Percentiles rank a stretch among this genome's conserved stretches.
Evolutionary conservation across 2,329 filamentous ascomycete genomes (phyloP).

Genomic region (Sporothrix globosa): DNA sequence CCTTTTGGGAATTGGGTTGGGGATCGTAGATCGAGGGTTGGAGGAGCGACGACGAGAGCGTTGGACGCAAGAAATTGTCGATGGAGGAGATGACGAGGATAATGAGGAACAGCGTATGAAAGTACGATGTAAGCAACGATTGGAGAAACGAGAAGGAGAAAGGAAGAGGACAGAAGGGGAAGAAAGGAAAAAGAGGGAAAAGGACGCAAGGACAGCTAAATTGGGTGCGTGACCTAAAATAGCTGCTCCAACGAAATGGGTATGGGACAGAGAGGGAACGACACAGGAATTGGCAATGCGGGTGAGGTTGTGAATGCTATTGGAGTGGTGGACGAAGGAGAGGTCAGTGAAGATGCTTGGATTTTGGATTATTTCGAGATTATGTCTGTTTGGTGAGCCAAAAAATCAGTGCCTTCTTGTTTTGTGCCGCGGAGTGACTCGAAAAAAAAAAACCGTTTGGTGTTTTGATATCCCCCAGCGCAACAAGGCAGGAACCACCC

Average conservation of each 20-base stretch:
- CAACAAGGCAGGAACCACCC: constrained; percentile 17
- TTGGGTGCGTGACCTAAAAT: constrained; percentile 28
- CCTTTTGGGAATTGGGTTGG: background rate
- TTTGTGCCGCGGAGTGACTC: background rate
- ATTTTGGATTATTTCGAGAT: background rate
- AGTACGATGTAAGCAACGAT: background rate
- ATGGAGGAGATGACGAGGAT: background rate
- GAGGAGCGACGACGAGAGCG: background rate
- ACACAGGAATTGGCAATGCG: background rate
- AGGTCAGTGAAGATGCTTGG: background rate
- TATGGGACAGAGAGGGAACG: constrained; percentile 17
- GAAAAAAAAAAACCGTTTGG: constrained; percentile 1
- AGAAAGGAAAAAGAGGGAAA: constrained; percentile 22
- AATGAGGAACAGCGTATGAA: background rate
- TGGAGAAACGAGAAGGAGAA: background rate
- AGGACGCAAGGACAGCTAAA: constrained; percentile 21
- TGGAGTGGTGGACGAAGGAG: background rate
- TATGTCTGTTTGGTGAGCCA: background rate
- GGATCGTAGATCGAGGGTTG: background rate
- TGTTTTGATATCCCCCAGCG: constrained; percentile 12
- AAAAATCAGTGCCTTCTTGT: background rate
- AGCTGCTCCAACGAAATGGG: constrained; percentile 22
- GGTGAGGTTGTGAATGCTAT: background rate
- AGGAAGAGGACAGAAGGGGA: constrained; percentile 3
- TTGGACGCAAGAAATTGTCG: background rate